Evolutionary conservation across 345 rosid genomes (phyloP).

Genomic region (Laguncularia racemosa): DNA sequence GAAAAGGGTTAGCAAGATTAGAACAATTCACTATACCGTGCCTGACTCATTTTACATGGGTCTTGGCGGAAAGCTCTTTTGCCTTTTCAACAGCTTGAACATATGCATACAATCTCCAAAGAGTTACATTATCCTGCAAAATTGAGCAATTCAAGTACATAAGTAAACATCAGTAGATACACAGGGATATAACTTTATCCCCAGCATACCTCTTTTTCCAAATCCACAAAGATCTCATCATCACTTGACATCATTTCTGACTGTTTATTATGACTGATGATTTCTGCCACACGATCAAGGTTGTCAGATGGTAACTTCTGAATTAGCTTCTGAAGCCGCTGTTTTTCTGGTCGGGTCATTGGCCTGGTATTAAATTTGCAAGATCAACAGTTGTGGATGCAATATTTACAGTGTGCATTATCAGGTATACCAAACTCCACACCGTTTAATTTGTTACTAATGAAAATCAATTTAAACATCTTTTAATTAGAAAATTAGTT

Average conservation of each 20-base stretch:
- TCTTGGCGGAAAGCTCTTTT: slow-evolving; percentile 3
- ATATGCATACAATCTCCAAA: slow-evolving; percentile 47
- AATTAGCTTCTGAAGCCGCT: slow-evolving; percentile 33
- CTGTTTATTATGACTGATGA: slow-evolving; percentile 15
- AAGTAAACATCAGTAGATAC: neutral
- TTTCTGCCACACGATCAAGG: slow-evolving; percentile 37
- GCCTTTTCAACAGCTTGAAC: slow-evolving; percentile 41
- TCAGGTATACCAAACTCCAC: no score
- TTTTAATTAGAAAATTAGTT: neutral
- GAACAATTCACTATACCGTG: no score
- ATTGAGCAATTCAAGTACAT: slow-evolving; percentile 1
- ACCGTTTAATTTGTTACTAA: no score
- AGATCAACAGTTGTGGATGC: no score
- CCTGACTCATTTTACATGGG: no score
- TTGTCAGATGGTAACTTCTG: slow-evolving; percentile 37
- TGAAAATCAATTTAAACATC: no score
- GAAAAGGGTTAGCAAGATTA: no score
- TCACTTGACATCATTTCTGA: slow-evolving; percentile 6
- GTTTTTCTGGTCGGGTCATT: slow-evolving; percentile 45
- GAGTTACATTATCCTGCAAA: slow-evolving; percentile 43
- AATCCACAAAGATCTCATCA: slow-evolving; percentile 31
- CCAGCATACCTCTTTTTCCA: slow-evolving; percentile 37
- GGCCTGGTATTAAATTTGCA: slow-evolving; percentile 25
- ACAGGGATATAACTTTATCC: no score
- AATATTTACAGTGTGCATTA: no score